Evolutionary conservation across 495 filamentous ascomycete genomes (phyloP).

Genomic region (Hapsidospora chrysogenum): DNA sequence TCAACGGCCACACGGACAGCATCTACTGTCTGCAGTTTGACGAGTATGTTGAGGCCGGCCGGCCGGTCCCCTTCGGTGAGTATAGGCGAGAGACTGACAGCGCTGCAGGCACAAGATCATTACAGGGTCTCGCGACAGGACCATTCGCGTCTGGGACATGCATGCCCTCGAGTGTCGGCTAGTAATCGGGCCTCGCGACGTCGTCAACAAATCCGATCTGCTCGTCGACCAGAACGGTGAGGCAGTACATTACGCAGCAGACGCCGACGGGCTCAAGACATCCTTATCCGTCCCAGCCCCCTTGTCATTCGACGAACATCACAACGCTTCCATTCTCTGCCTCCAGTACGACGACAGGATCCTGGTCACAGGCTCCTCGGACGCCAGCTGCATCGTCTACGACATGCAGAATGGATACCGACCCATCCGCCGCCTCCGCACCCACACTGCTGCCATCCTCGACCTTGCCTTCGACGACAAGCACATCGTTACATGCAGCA

Average conservation of each 20-base stretch:
- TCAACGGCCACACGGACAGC: conserved; percentile 84
- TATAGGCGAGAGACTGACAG: conserved; percentile 8
- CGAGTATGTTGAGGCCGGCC: conserved; percentile 43
- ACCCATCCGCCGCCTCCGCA: conserved; percentile 55
- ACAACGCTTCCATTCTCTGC: conserved; percentile 84
- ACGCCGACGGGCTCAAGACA: conserved; percentile 22
- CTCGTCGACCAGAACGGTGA: conserved; percentile 25
- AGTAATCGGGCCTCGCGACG: conserved; percentile 48
- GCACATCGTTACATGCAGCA: conserved; percentile 90
- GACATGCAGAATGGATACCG: conserved; percentile 58
- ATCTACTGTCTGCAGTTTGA: conserved; percentile 98
- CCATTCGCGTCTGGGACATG: conserved; percentile 91
- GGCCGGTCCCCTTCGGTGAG: background rate
- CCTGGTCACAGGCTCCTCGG: conserved; percentile 87
- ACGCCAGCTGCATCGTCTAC: conserved; percentile 85
- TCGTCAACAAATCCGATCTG: conserved; percentile 22
- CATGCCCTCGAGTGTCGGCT: conserved; percentile 65
- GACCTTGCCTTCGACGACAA: conserved; percentile 84
- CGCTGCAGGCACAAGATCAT: conserved; percentile 68
- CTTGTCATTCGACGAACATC: conserved; percentile 37
- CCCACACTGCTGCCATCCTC: conserved; percentile 75
- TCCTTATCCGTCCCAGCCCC: conserved; percentile 27
- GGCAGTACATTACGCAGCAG: conserved; percentile 27
- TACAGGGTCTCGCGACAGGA: conserved; percentile 87
- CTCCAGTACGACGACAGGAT: conserved; percentile 86